A percentile compares a stretch with the other conserved stretches of the same genome.
phyloP scores from a whole-genome alignment of 305 asterid genomes.

The Fraxinus greggii region DNA sequence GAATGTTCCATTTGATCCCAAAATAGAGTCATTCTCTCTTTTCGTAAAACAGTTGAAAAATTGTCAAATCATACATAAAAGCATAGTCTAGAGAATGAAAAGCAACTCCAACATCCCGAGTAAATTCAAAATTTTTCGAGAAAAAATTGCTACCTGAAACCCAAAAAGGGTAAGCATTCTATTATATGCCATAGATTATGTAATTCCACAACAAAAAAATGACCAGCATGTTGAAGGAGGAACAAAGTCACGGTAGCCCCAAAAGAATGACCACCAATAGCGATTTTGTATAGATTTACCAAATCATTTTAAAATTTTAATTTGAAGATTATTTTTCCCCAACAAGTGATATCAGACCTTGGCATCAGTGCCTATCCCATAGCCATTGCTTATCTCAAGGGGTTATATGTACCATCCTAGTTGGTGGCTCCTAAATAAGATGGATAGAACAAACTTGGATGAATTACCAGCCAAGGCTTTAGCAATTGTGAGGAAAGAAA shows the following conservation, averaged over 20 bases:
- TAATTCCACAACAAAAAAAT: conserved; percentile 86
- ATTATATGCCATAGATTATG: conserved; percentile 96
- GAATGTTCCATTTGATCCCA: conserved; percentile 45
- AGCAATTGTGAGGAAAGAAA: neutral
- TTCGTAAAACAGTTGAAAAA: conserved; percentile 34
- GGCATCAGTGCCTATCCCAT: neutral
- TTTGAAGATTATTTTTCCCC: too few species aligned
- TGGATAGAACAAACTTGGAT: neutral
- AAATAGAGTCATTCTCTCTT: conserved; percentile 82
- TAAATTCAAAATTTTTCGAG: neutral
- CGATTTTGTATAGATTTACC: too few species aligned
- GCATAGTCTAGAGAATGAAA: neutral
- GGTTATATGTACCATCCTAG: neutral
- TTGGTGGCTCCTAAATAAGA: neutral
- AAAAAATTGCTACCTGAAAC: conserved; percentile 61
- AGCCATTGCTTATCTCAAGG: neutral
- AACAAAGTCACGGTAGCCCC: too few species aligned
- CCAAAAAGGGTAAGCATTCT: conserved; percentile 97
- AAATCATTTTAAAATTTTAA: too few species aligned
- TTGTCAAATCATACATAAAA: conserved; percentile 4
- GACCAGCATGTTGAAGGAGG: conserved; percentile 92
- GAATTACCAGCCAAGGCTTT: neutral
- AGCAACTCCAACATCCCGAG: neutral
- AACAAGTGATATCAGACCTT: too few species aligned
- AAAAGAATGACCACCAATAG: too few species aligned